Evolutionary conservation across 352 stramenopile genomes (phyloP), one percentile per base, ranked within the genome.

Genomic region (Globisporangium splendens): DNA sequence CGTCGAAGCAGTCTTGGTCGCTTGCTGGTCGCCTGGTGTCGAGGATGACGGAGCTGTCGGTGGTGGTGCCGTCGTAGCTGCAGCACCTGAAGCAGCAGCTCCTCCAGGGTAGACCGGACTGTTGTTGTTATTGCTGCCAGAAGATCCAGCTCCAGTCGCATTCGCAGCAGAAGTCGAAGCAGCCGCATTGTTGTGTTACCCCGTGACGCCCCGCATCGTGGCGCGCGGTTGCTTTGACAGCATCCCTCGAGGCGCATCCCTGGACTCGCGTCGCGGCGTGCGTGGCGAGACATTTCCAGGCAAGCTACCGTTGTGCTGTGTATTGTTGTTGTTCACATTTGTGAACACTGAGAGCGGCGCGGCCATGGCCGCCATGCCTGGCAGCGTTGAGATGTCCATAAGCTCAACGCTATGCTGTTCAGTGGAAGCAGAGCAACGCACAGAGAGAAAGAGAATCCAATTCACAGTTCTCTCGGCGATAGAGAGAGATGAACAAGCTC

Each of bases 201-300:
- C n/a, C 14, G 42, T 18, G 10, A 59, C 42, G 20, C 53, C 53
- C 11, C 57, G 50, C 28, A 48, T 33, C 7, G 50, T 50, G 13
- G 57, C 57, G 2, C 57, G 57, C 21, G 57, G 57, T 4, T 63
- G 57, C 33, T 58, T 63, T 11, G 50, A 53, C 7, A 59, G 42
- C 50, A 63, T 63, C 5, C 57, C 42, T 18, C 50, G 42, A 8
- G 50, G 18, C 4, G 47, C 42, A 8, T 63, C 57, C 42, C 57
- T 63, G 24, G 57, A 63, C 22, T 63, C 50, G 2, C 50, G 50
- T 22, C 41, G 49, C 8, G 33, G 20, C 15, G 22, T 43, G 1
- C 50, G 50, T 1, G 57, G 43, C 8, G 57, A 63, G 55, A 39
- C 53, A 31, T 2, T 54, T 10, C 28, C 28, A 35, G 5, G 8